phyloP scores from a whole-genome alignment of 2,329 filamentous ascomycete genomes.

The Gremmenia infestans region DNA sequence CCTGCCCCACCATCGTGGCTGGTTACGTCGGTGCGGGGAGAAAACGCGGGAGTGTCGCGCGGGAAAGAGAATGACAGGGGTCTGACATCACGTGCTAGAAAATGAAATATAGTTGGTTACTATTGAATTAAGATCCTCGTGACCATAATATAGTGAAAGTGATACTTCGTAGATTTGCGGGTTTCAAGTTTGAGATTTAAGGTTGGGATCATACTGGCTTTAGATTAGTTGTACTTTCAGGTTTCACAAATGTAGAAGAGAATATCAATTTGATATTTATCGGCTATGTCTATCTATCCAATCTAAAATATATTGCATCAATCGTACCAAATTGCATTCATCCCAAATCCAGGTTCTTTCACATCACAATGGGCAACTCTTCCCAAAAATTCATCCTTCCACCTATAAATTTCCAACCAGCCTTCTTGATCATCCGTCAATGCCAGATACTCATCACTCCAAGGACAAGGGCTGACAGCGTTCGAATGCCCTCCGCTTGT shows the following conservation, averaged over 20 bases:
- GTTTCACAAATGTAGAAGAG: not conserved
- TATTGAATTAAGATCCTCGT: too few species aligned
- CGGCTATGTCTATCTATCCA: not conserved
- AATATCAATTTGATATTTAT: not conserved
- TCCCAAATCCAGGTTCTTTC: conserved; percentile 84
- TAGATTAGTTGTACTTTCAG: too few species aligned
- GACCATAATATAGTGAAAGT: not conserved
- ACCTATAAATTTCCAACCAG: conserved; percentile 82
- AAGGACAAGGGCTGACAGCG: conserved; percentile 77
- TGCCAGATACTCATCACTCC: conserved; percentile 85
- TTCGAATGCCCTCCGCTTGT: conserved; percentile 87
- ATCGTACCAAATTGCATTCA: conserved; percentile 97
- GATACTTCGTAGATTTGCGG: too few species aligned
- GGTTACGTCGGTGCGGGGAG: not conserved
- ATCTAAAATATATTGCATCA: conserved; percentile 37
- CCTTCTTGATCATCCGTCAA: conserved; percentile 85
- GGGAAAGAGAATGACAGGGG: conserved; percentile 1
- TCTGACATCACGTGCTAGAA: too few species aligned
- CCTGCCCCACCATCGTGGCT: conserved; percentile 4
- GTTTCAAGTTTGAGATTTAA: too few species aligned
- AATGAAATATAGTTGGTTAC: too few species aligned
- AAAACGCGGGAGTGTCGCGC: not conserved
- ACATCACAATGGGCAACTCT: conserved; percentile 73
- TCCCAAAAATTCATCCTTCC: conserved; percentile 75
- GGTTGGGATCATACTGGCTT: too few species aligned